These are phyloP conservation scores for Fusarium luffae DNA, from an alignment of 2,329 filamentous ascomycete species.

Conservation along the genomic window DNA sequence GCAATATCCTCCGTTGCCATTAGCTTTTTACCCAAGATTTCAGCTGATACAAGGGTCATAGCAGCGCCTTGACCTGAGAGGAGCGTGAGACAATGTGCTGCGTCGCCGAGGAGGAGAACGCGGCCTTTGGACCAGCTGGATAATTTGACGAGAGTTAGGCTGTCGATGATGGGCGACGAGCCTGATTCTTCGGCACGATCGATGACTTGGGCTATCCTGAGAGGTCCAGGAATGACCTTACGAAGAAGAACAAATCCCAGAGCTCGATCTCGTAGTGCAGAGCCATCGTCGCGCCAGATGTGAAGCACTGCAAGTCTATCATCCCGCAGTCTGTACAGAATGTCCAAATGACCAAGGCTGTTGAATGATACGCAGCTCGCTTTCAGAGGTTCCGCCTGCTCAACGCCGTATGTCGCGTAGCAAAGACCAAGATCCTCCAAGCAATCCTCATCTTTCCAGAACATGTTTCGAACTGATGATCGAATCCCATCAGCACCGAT, in stretches of 20 bases:
- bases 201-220: neutral
- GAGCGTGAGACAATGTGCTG: neutral
- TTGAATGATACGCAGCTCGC: neutral
- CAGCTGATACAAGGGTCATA: neutral
- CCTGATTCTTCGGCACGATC: neutral
- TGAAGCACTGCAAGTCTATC: neutral
- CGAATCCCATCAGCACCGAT: neutral
- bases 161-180: neutral
- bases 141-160: neutral
- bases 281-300: neutral
- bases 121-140: neutral
- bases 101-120: neutral
- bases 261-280: neutral
- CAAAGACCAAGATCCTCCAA: neutral
- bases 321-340: neutral
- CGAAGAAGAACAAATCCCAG: neutral
- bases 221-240: neutral
- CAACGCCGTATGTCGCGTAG: neutral
- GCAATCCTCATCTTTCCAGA: neutral
- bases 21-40: accelerated
- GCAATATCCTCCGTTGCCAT: accelerated
- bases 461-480: neutral
- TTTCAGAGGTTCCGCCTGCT: neutral
- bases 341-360: neutral
- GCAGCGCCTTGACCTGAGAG: neutral